Evolutionary conservation across 495 filamentous ascomycete genomes (phyloP).

Genomic region (Aspergillus campestris): DNA sequence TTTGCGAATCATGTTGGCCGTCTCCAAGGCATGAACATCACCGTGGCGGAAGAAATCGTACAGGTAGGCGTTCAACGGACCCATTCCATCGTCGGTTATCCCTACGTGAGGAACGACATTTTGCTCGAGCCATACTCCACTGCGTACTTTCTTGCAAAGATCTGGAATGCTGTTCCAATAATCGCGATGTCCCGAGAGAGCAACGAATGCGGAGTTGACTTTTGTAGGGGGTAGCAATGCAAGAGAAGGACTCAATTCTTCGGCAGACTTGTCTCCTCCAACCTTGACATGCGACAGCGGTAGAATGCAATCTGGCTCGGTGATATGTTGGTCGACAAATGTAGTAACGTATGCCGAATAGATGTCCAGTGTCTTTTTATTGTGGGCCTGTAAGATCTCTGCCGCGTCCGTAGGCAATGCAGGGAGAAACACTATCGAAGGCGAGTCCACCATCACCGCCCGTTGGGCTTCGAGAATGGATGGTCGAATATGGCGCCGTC

Average conservation of each 20-base stretch:
- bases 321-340: constrained; percentile 55
- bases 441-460: constrained; percentile 34
- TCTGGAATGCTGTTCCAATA: constrained; percentile 52
- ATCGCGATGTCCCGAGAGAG: constrained; percentile 60
- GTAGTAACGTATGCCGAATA: constrained; percentile 62
- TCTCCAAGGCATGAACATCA: constrained; percentile 42
- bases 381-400: constrained; percentile 49
- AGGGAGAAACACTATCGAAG: constrained; percentile 55
- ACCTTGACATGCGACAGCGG: constrained; percentile 48
- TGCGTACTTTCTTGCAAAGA: constrained; percentile 52
- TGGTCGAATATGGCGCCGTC: constrained; percentile 37
- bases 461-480: constrained; percentile 35
- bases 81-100: constrained; percentile 40
- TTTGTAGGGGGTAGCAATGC: constrained; percentile 17
- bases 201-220: constrained; percentile 58
- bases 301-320: constrained; percentile 40
- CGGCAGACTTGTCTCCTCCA: constrained; percentile 20
- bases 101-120: constrained; percentile 59
- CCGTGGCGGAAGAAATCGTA: constrained; percentile 71
- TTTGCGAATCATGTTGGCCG: constrained; percentile 50
- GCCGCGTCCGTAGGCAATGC: constrained; percentile 49
- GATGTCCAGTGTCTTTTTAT: constrained; percentile 49
- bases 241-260: constrained; percentile 6
- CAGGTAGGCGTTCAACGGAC: constrained; percentile 61
- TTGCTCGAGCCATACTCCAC: constrained; percentile 63